Percentiles rank a stretch among this genome's conserved stretches.
These are phyloP conservation scores for Stachybotrys chlorohalonatus DNA, from an alignment of 2,329 filamentous ascomycete genomes.

Conservation along the genomic window DNA sequence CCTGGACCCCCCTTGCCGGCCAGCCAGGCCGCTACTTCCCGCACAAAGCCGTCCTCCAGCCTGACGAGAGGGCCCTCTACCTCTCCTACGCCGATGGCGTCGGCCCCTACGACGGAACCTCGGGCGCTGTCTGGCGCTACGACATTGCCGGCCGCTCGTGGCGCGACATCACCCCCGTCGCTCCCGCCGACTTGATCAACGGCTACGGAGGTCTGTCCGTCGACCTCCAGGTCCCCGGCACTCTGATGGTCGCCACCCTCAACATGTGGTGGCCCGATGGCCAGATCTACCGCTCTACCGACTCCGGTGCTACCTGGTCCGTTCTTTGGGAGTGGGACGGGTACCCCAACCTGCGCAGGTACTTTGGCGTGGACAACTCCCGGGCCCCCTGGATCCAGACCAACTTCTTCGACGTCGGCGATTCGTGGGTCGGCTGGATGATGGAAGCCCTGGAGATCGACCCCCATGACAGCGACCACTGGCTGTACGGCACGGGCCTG, in stretches of 20 bases:
- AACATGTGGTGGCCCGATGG: conserved; percentile 54
- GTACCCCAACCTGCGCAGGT: conserved; percentile 34
- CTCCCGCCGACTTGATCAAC: conserved; percentile 35
- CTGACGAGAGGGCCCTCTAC: conserved; percentile 43
- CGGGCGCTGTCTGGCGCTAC: conserved; percentile 45
- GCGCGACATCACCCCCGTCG: conserved; percentile 47
- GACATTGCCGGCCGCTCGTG: conserved; percentile 37
- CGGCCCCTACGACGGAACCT: conserved; percentile 47
- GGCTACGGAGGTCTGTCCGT: conserved; percentile 48
- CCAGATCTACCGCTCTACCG: conserved; percentile 44
- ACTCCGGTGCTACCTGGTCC: conserved; percentile 46
- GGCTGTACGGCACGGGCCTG: conserved; percentile 52
- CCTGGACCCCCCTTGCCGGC: conserved; percentile 39
- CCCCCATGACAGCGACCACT: conserved; percentile 49
- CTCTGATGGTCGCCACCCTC: conserved; percentile 44
- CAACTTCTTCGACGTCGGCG: conserved; percentile 35
- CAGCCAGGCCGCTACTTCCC: conserved; percentile 44
- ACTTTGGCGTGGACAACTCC: conserved; percentile 35
- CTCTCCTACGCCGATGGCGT: conserved; percentile 44
- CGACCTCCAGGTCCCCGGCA: conserved; percentile 44
- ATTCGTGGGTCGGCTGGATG: conserved; percentile 51
- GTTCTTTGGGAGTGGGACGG: conserved; percentile 41
- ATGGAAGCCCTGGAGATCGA: conserved; percentile 49
- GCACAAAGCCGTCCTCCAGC: conserved; percentile 43
- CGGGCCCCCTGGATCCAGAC: conserved; percentile 46